These are phyloP conservation scores for Solanum sparsipilum DNA, from an alignment of 257 asterid species.

Conservation along the genomic window DNA sequence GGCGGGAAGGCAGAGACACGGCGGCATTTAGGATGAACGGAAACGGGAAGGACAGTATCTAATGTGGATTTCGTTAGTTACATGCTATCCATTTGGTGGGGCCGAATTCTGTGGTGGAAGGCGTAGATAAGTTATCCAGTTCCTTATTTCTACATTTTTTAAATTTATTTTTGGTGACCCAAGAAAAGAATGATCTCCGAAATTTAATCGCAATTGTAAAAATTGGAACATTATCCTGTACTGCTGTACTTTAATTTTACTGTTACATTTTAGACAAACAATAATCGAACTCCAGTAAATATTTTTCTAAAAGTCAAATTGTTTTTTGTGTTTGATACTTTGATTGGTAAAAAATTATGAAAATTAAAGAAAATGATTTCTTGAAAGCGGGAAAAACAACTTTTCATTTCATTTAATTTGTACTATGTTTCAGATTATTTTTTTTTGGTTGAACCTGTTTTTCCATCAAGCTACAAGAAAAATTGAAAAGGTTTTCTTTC, in stretches of 20 bases:
- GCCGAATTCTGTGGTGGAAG: background rate
- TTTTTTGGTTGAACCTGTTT: background rate
- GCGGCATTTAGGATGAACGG: slow-evolving; percentile 7
- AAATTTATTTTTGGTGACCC: background rate
- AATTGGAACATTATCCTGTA: background rate
- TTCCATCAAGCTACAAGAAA: background rate
- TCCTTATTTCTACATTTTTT: background rate
- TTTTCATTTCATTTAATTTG: background rate
- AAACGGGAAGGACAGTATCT: background rate
- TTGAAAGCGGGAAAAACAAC: background rate
- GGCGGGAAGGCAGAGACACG: slow-evolving; percentile 3
- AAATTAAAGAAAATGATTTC: background rate
- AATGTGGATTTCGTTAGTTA: background rate
- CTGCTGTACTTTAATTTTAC: background rate
- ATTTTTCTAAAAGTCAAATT: background rate
- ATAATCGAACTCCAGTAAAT: too few relatives aligned
- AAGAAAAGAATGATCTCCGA: background rate
- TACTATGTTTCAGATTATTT: background rate
- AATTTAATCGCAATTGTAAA: background rate
- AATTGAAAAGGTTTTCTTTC: background rate
- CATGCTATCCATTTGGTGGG: background rate
- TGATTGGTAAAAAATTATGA: background rate
- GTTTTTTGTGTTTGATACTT: background rate
- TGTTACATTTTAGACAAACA: background rate
- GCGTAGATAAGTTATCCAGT: background rate